Conservation (phyloP, 345 rosid genomes). For the Salix brachista region DNA sequence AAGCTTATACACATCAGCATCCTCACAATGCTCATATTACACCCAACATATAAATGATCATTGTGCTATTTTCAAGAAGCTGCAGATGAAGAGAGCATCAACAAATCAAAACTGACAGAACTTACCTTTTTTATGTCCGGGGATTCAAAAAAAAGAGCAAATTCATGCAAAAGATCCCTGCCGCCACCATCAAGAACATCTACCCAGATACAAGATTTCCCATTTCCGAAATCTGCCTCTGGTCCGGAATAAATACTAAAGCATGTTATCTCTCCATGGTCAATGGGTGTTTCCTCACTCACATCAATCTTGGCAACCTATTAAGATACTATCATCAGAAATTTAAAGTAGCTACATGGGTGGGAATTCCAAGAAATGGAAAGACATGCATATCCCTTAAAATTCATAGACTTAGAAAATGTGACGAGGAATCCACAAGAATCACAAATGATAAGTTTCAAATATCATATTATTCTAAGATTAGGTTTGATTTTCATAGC, state of each 20-base stretch:
- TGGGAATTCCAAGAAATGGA: neutral
- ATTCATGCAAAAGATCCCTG: conserved; percentile 51
- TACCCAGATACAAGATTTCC: conserved; percentile 90
- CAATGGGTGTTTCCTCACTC: conserved; percentile 78
- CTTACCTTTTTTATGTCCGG: conserved; percentile 62
- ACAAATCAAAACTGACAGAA: neutral
- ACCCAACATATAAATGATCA: neutral
- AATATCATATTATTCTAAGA: neutral
- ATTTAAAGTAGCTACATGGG: conserved; percentile 8
- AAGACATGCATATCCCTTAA: neutral
- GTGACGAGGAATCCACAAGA: neutral
- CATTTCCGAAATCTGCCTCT: conserved; percentile 70
- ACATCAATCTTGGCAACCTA: conserved; percentile 89
- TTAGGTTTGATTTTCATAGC: neutral
- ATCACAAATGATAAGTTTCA: neutral
- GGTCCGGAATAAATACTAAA: conserved; percentile 88
- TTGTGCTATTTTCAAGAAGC: conserved; percentile 2
- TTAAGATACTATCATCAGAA: conserved; percentile 22
- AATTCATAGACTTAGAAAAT: neutral
- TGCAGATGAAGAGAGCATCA: neutral
- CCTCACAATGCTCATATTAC: neutral
- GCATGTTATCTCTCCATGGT: conserved; percentile 86
- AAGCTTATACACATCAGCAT: neutral
- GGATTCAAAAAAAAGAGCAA: conserved; percentile 71
- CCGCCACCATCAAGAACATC: conserved; percentile 93